Evolutionary conservation across 2,329 filamentous ascomycete species (phyloP).

Genomic region (Arthroderma sp.): DNA sequence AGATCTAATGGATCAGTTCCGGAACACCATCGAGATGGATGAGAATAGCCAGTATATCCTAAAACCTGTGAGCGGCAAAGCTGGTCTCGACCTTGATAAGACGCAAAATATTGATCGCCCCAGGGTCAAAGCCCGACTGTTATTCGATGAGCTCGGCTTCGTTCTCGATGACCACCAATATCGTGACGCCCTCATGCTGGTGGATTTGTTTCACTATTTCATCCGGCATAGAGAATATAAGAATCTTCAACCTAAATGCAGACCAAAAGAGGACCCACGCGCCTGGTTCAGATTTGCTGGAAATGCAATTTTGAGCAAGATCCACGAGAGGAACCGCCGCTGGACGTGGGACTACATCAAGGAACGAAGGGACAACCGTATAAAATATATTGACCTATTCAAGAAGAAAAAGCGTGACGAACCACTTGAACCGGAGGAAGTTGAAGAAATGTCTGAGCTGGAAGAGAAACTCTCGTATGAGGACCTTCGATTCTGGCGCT

Average conservation of each 20-base stretch:
- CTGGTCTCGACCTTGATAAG: conserved; percentile 91
- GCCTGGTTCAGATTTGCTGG: conserved; percentile 91
- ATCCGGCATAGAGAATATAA: conserved; percentile 96
- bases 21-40: conserved; percentile 62
- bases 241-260: conserved; percentile 70
- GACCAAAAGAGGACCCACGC: conserved; percentile 75
- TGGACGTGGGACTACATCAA: conserved; percentile 97
- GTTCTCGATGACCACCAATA: conserved; percentile 98
- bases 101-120: conserved; percentile 65
- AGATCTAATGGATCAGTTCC: conserved; percentile 65
- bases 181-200: conserved; percentile 91
- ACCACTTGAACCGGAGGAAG: conserved; percentile 54
- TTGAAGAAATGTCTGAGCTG: conserved; percentile 57
- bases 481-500: conserved; percentile 94
- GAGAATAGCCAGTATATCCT: conserved; percentile 86
- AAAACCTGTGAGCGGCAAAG: conserved; percentile 87
- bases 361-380: conserved; percentile 79
- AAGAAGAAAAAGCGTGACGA: conserved; percentile 79
- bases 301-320: conserved; percentile 78
- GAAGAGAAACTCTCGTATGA: conserved; percentile 88
- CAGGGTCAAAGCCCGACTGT: conserved; percentile 75
- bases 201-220: conserved; percentile 97
- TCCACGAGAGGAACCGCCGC: conserved; percentile 79
- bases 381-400: conserved; percentile 83
- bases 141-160: conserved; percentile 96